Evolutionary conservation across 768 basidiomycete genomes (phyloP).

Genomic region (Podaxis sp.): DNA sequence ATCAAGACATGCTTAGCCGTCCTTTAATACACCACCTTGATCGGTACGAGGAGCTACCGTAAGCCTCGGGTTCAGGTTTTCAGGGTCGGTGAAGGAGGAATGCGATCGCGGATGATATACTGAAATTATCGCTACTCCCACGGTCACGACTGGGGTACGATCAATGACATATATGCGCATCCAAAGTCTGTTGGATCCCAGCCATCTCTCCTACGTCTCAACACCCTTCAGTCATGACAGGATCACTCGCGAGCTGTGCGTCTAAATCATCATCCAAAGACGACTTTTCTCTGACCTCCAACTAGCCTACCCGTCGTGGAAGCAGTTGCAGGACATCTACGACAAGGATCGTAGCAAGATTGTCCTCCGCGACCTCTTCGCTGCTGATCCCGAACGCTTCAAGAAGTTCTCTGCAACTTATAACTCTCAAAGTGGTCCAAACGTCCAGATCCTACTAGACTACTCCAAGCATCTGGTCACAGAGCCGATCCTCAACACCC

Average conservation of each 20-base stretch:
- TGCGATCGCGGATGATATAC: background rate
- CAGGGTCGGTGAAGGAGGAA: background rate
- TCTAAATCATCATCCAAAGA: background rate
- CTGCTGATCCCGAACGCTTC: conserved; percentile 84
- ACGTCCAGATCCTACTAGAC: conserved; percentile 85
- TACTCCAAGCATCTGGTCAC: conserved; percentile 97
- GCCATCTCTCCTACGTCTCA: background rate
- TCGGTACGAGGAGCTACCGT: background rate
- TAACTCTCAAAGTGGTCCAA: conserved; percentile 56
- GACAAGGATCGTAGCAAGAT: conserved; percentile 68
- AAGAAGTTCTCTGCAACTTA: conserved; percentile 79
- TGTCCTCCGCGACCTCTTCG: conserved; percentile 90
- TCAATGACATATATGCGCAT: background rate
- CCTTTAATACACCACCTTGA: background rate
- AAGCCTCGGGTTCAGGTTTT: background rate
- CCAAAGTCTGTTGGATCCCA: background rate
- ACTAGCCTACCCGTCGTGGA: conserved; percentile 85
- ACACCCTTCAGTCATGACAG: background rate
- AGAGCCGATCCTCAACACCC: conserved; percentile 70
- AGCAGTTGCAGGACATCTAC: conserved; percentile 84
- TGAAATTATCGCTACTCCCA: background rate
- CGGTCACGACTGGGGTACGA: conserved; percentile 1
- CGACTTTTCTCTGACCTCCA: background rate
- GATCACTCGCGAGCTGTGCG: conserved; percentile 3
- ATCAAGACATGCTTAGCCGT: background rate